Evolutionary conservation across 1,139 yeast genomes (phyloP), one percentile per base, ranked within the genome.

Genomic region (Torulaspora globosa): DNA sequence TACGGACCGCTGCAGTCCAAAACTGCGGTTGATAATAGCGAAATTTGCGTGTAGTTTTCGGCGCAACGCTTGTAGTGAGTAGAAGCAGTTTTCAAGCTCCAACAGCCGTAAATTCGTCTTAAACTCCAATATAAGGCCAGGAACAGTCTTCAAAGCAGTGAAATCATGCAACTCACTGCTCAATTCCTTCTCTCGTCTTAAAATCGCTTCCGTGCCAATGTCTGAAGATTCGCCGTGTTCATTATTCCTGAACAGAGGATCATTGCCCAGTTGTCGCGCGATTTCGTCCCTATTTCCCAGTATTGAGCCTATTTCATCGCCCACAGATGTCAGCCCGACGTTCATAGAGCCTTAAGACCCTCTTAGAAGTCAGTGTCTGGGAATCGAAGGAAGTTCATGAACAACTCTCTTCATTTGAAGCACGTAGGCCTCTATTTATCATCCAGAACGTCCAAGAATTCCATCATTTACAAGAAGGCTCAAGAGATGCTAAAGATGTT

Each of bases 41-140:
- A 45, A 40, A 33, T 51, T 52, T 12, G 51, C 51, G 18, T 51
- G 49, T 11, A 57, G 35, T 44, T 56, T 62, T 34, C 51, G 57
- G 21, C 56, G 53, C 31, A 62, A 36, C 11, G 55, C 51, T 26
- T 55, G 51, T 29, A 63, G 46, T 1, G 65, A 59, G 43, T 59
- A 55, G 38, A 57, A 64, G 39, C 66, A 59, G 47, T 58, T 60
- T 35, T 60, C 66, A 14, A 62, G 50, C 39, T 62, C 66, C 12
- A 49, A 30, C 27, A 54, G 42, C 26, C 57, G 60, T 16, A 56
- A 51, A 43, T 61, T 59, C 3, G 59, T 53, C 23, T 59, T 54
- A 33, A 60, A 57, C 40, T 62, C 65, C 36, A 45, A 41, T 12
- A 60, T 42, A n/a, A 60, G 47, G 16, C 49, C 51, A 1, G 59